Conservation (phyloP, 371 early-diverging fungal genomes). For the Syncephalastrum monosporum region DNA sequence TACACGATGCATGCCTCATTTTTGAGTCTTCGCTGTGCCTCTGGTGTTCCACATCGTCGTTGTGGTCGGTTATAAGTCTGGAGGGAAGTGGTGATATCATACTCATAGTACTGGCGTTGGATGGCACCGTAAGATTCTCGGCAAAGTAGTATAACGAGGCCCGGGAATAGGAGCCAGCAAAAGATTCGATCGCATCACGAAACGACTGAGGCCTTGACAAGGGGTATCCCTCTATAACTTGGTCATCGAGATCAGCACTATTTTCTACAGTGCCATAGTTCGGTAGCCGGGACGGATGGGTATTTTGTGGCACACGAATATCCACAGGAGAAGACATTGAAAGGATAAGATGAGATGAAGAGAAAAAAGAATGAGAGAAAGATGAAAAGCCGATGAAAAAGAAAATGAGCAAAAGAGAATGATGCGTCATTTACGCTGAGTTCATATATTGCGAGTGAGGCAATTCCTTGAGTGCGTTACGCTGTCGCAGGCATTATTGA, state of each 20-base stretch:
- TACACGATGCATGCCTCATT: slow-evolving; percentile 10
- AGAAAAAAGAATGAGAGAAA: background rate
- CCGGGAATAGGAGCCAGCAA: slow-evolving; percentile 24
- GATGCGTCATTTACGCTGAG: no score
- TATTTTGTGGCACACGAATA: slow-evolving; percentile 31
- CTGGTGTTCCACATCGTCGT: slow-evolving; percentile 6
- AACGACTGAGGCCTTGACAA: slow-evolving; percentile 1
- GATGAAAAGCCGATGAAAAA: slow-evolving; percentile 1
- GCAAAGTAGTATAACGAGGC: slow-evolving; percentile 22
- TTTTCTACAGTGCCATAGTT: slow-evolving; percentile 18
- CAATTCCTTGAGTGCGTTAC: no score
- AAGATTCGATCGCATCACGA: slow-evolving; percentile 11
- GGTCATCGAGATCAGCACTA: slow-evolving; percentile 12
- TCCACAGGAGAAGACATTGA: slow-evolving; percentile 5
- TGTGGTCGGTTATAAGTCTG: slow-evolving; percentile 4
- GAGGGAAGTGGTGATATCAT: no score
- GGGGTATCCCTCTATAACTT: slow-evolving; percentile 6
- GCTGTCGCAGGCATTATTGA: no score
- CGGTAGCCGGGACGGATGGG: slow-evolving; percentile 28
- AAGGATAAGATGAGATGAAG: background rate
- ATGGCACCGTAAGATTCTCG: slow-evolving; percentile 19
- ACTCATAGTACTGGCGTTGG: background rate
- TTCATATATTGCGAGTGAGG: no score
- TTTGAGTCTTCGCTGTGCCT: slow-evolving; percentile 1
- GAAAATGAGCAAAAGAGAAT: no score